Conservation (phyloP, 108 stramenopile species). For the Fistulifera solaris region DNA sequence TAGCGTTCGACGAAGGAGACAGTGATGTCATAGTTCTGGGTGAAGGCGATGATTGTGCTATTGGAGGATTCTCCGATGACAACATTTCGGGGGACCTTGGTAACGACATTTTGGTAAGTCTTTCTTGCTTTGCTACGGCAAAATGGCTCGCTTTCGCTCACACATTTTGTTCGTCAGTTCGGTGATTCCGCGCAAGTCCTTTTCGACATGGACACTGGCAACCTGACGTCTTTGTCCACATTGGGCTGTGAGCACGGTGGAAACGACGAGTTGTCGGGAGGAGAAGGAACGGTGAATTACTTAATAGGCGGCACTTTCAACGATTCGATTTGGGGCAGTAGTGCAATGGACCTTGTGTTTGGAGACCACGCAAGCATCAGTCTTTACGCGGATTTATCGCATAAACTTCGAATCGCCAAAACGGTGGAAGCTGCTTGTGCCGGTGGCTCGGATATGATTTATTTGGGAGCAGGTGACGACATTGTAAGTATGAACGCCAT, state of each 20-base stretch:
- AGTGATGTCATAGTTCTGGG: constrained; percentile 2
- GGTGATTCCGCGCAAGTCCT: constrained; percentile 6
- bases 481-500: constrained; percentile 6
- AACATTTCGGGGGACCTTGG: constrained; percentile 12
- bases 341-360: constrained; percentile 16
- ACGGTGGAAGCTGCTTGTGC: constrained; percentile 12
- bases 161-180: not conserved
- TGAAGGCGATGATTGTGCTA: constrained; percentile 8
- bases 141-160: not conserved
- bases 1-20: not conserved
- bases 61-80: constrained; percentile 18
- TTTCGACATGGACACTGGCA: constrained; percentile 2
- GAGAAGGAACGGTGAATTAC: constrained; percentile 14
- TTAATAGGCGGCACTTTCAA: constrained; percentile 10
- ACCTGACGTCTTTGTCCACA: constrained; percentile 7
- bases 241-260: constrained; percentile 13
- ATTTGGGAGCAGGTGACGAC: constrained; percentile 18
- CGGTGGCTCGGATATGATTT: constrained; percentile 15
- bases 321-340: constrained; percentile 9
- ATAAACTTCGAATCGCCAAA: constrained; percentile 13
- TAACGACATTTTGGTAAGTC: constrained; percentile 16
- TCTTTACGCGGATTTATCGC: constrained; percentile 9
- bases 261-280: constrained; percentile 12
- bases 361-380: constrained; percentile 19
- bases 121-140: not conserved